A percentile compares a stretch with the other conserved stretches of the same genome.
Conservation (phyloP, 2,329 filamentous ascomycete genomes). For the Aspergillus proliferans region DNA sequence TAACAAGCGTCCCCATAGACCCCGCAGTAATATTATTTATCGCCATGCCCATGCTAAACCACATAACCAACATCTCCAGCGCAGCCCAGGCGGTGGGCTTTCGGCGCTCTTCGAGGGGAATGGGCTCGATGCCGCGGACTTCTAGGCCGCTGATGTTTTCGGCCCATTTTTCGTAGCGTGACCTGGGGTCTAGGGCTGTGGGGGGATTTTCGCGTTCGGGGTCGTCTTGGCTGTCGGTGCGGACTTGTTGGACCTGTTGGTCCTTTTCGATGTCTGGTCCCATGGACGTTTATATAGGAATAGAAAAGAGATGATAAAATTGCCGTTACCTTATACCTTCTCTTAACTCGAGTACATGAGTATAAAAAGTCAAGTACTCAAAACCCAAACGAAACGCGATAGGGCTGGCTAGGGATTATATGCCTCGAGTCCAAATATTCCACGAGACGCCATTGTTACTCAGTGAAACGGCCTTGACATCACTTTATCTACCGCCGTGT, state of each 20-base stretch:
- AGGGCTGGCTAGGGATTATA: constrained; percentile 3
- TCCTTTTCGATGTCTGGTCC: constrained; percentile 16
- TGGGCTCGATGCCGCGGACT: constrained; percentile 11
- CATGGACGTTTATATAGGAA: constrained; percentile 5
- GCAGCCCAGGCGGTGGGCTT: constrained; percentile 14
- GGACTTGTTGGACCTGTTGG: constrained; percentile 9
- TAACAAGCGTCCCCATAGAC: constrained; percentile 35
- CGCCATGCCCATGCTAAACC: constrained; percentile 1
- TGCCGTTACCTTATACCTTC: neutral
- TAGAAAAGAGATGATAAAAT: neutral
- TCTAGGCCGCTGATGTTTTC: constrained; percentile 11
- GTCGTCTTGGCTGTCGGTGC: constrained; percentile 10
- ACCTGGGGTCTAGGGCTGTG: constrained; percentile 1
- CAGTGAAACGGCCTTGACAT: constrained; percentile 12
- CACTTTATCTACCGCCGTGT: constrained; percentile 11
- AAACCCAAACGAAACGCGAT: neutral
- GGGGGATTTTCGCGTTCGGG: constrained; percentile 8
- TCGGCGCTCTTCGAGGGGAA: constrained; percentile 16
- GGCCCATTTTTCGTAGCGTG: constrained; percentile 8
- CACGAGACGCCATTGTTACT: constrained; percentile 4
- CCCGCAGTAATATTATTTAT: constrained; percentile 37
- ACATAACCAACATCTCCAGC: constrained; percentile 17
- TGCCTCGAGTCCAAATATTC: neutral
- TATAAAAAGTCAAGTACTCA: neutral
- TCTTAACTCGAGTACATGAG: neutral